Base-by-base conservation (phyloP, 164 flowering plant genomes). In the Taxillus chinensis region DNA sequence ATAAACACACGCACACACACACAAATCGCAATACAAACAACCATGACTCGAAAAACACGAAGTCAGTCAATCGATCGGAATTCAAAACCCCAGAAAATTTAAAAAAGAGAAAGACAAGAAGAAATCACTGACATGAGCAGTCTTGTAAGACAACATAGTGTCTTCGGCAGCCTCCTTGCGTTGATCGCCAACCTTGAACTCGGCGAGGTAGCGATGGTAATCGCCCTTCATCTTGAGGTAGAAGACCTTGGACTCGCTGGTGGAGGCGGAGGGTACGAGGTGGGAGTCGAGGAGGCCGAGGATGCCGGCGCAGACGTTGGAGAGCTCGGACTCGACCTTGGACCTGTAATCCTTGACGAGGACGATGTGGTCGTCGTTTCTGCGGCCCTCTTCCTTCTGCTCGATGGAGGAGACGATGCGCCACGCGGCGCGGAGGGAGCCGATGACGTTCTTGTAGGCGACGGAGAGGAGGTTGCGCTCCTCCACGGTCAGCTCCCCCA, bases 221-320 rank as follows among this genome's bases (percentile, higher is more conserved):
- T 89, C 96, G 0, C 92, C 96, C 73, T 89, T 86, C 96, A 89
- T 86, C 84, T 89, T 89, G 62, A 83, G 61, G 66, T 82, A 89
- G 66, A 89, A 89, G 50, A 89, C 91, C 74, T 79, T 86, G 9
- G 85, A 78, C 64, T 86, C 93, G 48, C 85, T 74, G 6, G 74
- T 52, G 2, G 77, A 14, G 9, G 93, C 86, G 0, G 85, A 72
- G 0, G 88, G 86, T 0, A 89, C 40, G 17, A 89, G 79, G 45
- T 79, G 70, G 27, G 70, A 59, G 45, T 85, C 91, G 69, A 89
- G 55, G 3, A 87, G 68, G 70, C 75, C 75, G 64, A 87, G 64
- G 10, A 85, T 85, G 3, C 89, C 78, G 5, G 70, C 81, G 60
- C 96, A 89, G 17, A 83, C 73, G 9, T 66, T 70, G 5, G 78